Evolutionary conservation across 208 protist species (phyloP), one percentile per base, ranked within the genome.

Genomic region (Phytomonas serpens): DNA sequence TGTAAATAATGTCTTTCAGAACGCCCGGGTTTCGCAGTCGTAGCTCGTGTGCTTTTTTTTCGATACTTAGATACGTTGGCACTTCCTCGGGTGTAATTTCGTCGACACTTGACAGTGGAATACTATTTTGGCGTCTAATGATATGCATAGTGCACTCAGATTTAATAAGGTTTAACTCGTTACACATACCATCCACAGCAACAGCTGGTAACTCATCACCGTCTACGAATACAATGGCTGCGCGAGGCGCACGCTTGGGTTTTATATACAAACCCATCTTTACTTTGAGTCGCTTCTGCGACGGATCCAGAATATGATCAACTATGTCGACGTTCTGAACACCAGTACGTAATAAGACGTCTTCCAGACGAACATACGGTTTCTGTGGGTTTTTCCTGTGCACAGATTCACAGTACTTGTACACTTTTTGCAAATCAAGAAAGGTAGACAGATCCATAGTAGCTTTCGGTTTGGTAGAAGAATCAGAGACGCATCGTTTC

Each of bases 1-100:
- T 88, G 78, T 90, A 95, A 32, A 95, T 76, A 29, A 95, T 78
- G 69, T 95, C 90, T 61, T 84, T 71, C 7, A 91, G 81, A 42
- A 91, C 42, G 32, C 80, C 71, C 7, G 81, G 77, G 10, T 68
- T 71, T 32, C 73, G 76, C 27, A 84, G 63, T 4, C 71, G 70
- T 47, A 93, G 65, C 70, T 86, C 80, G 9, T 67, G 79, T 11
- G 87, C 90, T 69, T 83, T 74, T 32, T 74, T 77, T 65, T 95
- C 90, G 11, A 95, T 75, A 34, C 76, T 67, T 32, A 88, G 64
- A 64, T 80, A 86, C 1, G 87, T 85, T 1, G 87, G 88, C 52
- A 93, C 81, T 19, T 77, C 70, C 16, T 79, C 61, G 4, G 87
- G 85, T 34, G 77, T 69, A 52, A 92, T 74, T 3, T 81, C 71